Evolutionary conservation across 1,284 basidiomycete species (phyloP).

Genomic region (Ustilago crameri): DNA sequence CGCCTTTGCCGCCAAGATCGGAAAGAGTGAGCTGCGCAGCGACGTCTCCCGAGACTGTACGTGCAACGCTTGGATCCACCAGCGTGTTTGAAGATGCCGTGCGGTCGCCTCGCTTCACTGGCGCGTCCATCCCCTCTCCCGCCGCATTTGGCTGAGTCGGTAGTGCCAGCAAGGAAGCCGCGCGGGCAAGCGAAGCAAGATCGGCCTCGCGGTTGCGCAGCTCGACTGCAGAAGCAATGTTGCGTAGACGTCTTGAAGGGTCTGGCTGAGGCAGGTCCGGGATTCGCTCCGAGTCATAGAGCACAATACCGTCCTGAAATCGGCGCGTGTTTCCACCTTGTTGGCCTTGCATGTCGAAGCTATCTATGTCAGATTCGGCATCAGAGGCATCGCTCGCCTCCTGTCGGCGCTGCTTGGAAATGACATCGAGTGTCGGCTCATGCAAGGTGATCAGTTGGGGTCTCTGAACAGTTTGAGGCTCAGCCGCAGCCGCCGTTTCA

Average conservation of each 20-base stretch:
- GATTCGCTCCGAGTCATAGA: slow-evolving; percentile 47
- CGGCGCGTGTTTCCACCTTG: slow-evolving; percentile 29
- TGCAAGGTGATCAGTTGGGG: slow-evolving; percentile 48
- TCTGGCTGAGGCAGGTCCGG: slow-evolving; percentile 26
- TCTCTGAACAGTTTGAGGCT: slow-evolving; percentile 20
- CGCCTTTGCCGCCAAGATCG: slow-evolving; percentile 47
- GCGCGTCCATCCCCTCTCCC: slow-evolving; percentile 2
- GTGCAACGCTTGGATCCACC: slow-evolving; percentile 35
- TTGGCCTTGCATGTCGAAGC: slow-evolving; percentile 5
- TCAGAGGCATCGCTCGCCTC: slow-evolving; percentile 2
- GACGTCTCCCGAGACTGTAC: slow-evolving; percentile 33
- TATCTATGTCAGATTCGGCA: slow-evolving; percentile 22
- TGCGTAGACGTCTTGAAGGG: slow-evolving; percentile 23
- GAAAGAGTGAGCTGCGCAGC: slow-evolving; percentile 37
- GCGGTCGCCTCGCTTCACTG: slow-evolving; percentile 30
- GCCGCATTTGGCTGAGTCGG: slow-evolving; percentile 16
- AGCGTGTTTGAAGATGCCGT: slow-evolving; percentile 49
- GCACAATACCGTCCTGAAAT: slow-evolving; percentile 46
- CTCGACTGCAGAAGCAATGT: slow-evolving; percentile 42
- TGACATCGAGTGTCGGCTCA: slow-evolving; percentile 37
- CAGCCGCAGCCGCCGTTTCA: not conserved
- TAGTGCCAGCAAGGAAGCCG: slow-evolving; percentile 34
- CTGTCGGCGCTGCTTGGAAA: slow-evolving; percentile 6
- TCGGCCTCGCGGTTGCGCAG: slow-evolving; percentile 27
- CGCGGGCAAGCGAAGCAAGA: slow-evolving; percentile 18